These are phyloP conservation scores for Limonium bicolor DNA, from an alignment of 148 eudicot species.

Conservation along the genomic window DNA sequence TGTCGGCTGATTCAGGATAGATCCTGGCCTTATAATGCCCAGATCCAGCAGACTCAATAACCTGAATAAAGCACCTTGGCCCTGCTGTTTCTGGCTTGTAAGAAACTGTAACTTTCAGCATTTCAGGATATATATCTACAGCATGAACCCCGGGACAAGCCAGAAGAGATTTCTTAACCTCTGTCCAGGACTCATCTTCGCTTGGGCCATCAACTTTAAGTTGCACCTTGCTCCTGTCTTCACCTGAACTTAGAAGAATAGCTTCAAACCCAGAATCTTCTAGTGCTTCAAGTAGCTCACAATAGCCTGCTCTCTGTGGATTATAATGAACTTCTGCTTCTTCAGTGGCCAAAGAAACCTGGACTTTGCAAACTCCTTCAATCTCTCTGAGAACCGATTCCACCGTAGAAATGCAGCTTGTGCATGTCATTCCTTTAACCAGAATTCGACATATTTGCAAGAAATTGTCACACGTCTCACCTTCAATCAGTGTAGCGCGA, in stretches of 20 bases:
- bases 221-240: constrained; percentile 45
- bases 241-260: constrained; percentile 61
- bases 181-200: constrained; percentile 28
- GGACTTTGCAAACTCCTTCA: constrained; percentile 60
- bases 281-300: constrained; percentile 34
- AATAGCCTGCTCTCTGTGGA: constrained; percentile 36
- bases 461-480: constrained; percentile 27
- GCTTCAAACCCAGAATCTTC: constrained; percentile 71
- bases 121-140: constrained; percentile 29
- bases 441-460: constrained; percentile 47
- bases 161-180: constrained; percentile 41
- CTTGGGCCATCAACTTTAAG: constrained; percentile 48
- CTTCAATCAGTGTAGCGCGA: constrained; percentile 45
- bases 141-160: constrained; percentile 66
- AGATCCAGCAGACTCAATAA: constrained; percentile 48
- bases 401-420: constrained; percentile 64
- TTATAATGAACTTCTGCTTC: constrained; percentile 70
- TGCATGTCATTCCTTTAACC: constrained; percentile 80
- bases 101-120: constrained; percentile 40
- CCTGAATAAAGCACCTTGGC: constrained; percentile 65
- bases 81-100: constrained; percentile 74
- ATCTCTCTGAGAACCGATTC: constrained; percentile 40
- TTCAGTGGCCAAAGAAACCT: constrained; percentile 75
- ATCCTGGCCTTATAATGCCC: constrained; percentile 49
- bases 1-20: constrained; percentile 54